These are phyloP conservation scores for Camellia oleifera DNA, from an alignment of 179 eudicot genomes.

Conservation along the genomic window DNA sequence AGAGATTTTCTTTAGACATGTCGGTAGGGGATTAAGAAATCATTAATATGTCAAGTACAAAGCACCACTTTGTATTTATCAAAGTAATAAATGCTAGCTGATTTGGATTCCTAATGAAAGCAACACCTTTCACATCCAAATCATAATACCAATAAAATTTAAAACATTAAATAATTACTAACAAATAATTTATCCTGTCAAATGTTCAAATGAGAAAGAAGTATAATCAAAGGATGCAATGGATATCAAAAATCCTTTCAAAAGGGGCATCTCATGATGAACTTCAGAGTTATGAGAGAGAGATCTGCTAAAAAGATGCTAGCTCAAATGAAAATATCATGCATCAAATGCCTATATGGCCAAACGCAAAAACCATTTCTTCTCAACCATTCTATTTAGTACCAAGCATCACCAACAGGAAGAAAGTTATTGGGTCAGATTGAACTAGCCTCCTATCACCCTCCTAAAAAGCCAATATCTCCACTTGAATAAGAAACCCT, in stretches of 20 bases:
- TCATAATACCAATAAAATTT: not conserved
- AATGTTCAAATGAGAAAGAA: not conserved
- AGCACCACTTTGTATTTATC: not conserved
- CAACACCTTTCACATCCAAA: not conserved
- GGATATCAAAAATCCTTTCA: not conserved
- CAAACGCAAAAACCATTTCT: conserved; percentile 2
- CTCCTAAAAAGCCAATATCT: not conserved
- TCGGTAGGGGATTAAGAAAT: not conserved
- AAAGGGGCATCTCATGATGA: not conserved
- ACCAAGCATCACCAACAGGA: not conserved
- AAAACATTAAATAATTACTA: not conserved
- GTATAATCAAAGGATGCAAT: not conserved
- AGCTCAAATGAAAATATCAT: not conserved
- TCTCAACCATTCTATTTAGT: not conserved
- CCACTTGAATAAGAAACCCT: not conserved
- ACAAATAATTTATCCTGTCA: not conserved
- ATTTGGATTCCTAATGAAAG: not conserved
- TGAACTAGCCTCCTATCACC: not conserved
- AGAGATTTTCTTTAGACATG: not conserved
- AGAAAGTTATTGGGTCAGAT: not conserved
- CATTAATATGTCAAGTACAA: conserved; percentile 1
- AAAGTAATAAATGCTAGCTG: not conserved
- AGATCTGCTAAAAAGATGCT: not conserved
- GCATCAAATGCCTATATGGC: conserved; percentile 1
- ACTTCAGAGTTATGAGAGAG: not conserved